A percentile compares a stretch with the other conserved stretches of the same genome.
These are phyloP conservation scores for Flagelloscypha sp. DNA, from an alignment of 768 basidiomycete genomes.

Conservation along the genomic window DNA sequence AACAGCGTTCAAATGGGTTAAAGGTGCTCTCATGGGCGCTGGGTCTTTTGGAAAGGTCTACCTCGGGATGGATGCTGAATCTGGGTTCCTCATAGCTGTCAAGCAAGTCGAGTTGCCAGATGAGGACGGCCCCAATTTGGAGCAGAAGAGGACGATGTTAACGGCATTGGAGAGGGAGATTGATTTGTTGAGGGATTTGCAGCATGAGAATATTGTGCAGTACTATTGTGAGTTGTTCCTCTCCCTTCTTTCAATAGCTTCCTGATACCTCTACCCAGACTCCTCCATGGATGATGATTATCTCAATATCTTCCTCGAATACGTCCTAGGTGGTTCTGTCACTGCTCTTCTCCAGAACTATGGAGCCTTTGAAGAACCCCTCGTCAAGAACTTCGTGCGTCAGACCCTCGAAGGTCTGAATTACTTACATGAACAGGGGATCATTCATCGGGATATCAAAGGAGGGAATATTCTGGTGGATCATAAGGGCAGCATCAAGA, in stretches of 20 bases:
- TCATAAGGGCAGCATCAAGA: constrained; percentile 60
- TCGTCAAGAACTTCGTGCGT: constrained; percentile 47
- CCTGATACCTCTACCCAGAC: too few species aligned
- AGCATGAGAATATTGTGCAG: constrained; percentile 70
- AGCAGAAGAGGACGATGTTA: too few species aligned
- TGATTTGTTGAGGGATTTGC: constrained; percentile 55
- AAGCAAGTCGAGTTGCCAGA: constrained; percentile 65
- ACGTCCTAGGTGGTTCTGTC: constrained; percentile 54
- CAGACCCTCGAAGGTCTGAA: constrained; percentile 48
- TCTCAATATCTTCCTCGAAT: constrained; percentile 57
- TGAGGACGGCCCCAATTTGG: too few species aligned
- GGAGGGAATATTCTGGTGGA: constrained; percentile 62
- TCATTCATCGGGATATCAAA: constrained; percentile 62
- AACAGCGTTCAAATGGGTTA: constrained; percentile 68
- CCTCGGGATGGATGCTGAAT: constrained; percentile 60
- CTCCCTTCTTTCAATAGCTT: too few species aligned
- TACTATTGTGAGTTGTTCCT: constrained; percentile 65
- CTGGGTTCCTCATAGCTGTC: constrained; percentile 61
- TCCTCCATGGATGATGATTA: constrained; percentile 44
- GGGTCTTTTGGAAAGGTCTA: constrained; percentile 65
- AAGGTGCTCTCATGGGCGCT: constrained; percentile 61
- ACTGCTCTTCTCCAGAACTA: constrained; percentile 44
- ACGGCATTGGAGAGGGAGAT: constrained; percentile 61
- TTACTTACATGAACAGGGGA: constrained; percentile 48
- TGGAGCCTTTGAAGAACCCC: constrained; percentile 48